Base-by-base conservation (phyloP, 2,329 filamentous ascomycete species). In the Pseudomassariella vexata region DNA sequence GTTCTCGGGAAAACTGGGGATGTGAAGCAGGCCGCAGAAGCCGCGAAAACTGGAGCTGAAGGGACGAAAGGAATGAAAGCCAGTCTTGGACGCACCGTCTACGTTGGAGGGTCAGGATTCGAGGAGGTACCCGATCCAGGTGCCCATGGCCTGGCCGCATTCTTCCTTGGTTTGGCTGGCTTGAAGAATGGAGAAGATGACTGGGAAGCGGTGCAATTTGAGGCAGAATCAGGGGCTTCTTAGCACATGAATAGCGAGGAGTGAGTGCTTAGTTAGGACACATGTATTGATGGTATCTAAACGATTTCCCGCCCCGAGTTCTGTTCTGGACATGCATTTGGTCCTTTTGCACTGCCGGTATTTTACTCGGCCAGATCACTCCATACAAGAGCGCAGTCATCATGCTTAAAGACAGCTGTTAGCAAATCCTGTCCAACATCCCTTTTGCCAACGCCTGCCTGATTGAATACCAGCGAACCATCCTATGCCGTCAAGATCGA, bases 31-130 rank as follows among this genome's bases (percentile, higher is more conserved):
- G 89, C 92, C 6, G 87, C 86, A 0, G 67, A 77, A 47, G 87
- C 85, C 2, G 82, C 88, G 1, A 73, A 75, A 41, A 68, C 78
- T 28, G 92, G 83, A 1, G 83, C 89, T 4, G 82, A 90, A 42
- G 76, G 76, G 19, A 96, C 92, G 14, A 94, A 89, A 65, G 84
- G 82, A 16, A 95, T 98, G 89, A 78, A 83, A 56, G 86, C 92
- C 24, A 92, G 82, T 47, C 65, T 98, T 24, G 92, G 92, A 6
- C 67, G 87, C 37, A 77, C 82, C 2, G 86, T 92, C 9, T 94
- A 94, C 55, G 77, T 94, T 30, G 86, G 84, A 40, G 83, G 82
- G 40, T 73, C 66, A 53, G 83, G 82, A 11, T 89, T 71, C 63
- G 78, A 77, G 62, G 65, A 85, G 47, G 72, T 72, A 7, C 73